phyloP scores from a whole-genome alignment of 2,329 filamentous ascomycete species.

The Colletotrichum lini region DNA sequence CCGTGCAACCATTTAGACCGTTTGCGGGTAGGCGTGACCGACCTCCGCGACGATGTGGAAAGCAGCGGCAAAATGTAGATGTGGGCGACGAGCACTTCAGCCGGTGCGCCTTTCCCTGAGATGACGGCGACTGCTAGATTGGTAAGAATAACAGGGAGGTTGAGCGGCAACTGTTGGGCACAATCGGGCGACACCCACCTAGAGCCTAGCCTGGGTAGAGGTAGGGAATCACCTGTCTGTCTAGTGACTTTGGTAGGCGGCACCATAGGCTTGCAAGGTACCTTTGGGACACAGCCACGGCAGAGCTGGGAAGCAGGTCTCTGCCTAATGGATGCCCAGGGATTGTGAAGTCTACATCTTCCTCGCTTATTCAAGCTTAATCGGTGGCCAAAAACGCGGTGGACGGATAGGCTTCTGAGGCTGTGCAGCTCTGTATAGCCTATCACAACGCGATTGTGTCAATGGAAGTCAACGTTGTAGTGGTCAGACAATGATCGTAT shows the following conservation, averaged over 20 bases:
- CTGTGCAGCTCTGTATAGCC: not conserved
- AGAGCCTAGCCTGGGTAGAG: no score
- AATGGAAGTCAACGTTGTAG: not conserved
- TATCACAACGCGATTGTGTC: not conserved
- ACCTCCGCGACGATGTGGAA: not conserved
- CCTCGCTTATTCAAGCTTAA: slow-evolving; percentile 28
- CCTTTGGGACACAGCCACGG: slow-evolving; percentile 7
- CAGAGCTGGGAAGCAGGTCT: not conserved
- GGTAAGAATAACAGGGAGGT: not conserved
- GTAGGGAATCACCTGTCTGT: no score
- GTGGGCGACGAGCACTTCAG: not conserved
- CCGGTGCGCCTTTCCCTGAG: not conserved
- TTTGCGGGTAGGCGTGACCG: not conserved
- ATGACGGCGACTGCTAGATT: not conserved
- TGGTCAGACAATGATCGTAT: not conserved
- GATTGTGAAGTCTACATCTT: not conserved
- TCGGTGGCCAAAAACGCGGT: not conserved
- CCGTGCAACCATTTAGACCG: not conserved
- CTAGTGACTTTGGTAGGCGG: not conserved
- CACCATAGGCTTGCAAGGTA: not conserved
- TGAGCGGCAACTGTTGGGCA: not conserved
- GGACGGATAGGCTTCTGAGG: not conserved
- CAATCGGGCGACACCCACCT: slow-evolving; percentile 1
- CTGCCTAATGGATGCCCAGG: slow-evolving; percentile 8
- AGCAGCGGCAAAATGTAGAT: not conserved